Evolutionary conservation across 2,329 filamentous ascomycete genomes (phyloP).

Genomic region (Fusarium sp.): DNA sequence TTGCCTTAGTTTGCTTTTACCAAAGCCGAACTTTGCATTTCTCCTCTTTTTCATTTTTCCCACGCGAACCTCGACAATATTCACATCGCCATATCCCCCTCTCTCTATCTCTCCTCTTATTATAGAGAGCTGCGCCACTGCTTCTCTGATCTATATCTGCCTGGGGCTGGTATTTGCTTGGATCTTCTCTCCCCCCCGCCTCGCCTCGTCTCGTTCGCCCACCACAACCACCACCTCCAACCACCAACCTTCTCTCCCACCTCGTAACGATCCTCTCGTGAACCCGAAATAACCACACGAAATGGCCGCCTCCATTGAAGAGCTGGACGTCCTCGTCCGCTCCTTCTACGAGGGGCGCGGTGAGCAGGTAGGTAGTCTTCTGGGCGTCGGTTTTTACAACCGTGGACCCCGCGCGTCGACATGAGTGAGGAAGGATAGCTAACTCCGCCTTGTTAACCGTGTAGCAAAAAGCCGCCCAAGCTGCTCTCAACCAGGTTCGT

Average conservation of each 20-base stretch:
- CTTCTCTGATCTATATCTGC: constrained; percentile 37
- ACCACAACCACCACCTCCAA: constrained; percentile 40
- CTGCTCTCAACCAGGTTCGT: constrained; percentile 89
- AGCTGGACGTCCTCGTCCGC: constrained; percentile 96
- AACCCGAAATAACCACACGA: constrained; percentile 45
- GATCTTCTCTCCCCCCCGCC: constrained; percentile 47
- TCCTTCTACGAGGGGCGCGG: constrained; percentile 98
- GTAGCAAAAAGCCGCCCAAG: constrained; percentile 96
- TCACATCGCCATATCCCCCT: constrained; percentile 1
- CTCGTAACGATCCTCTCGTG: constrained; percentile 46
- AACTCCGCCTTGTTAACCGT: constrained; percentile 50
- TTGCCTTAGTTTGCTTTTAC: constrained; percentile 31
- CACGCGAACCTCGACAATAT: constrained; percentile 17
- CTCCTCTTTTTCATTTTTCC: constrained; percentile 40
- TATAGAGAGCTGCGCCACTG: constrained; percentile 35
- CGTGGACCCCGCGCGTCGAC: constrained; percentile 38
- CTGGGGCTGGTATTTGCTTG: constrained; percentile 45
- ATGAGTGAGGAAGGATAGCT: constrained; percentile 32
- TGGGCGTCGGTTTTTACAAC: constrained; percentile 33
- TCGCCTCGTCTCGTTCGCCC: constrained; percentile 29
- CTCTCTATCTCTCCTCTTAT: background rate
- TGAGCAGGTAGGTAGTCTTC: constrained; percentile 75
- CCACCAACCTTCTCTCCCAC: constrained; percentile 39
- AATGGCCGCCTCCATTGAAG: constrained; percentile 83
- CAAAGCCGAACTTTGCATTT: constrained; percentile 38